phyloP scores from a whole-genome alignment of 306 rosid species.

The Carpinus viminea region DNA sequence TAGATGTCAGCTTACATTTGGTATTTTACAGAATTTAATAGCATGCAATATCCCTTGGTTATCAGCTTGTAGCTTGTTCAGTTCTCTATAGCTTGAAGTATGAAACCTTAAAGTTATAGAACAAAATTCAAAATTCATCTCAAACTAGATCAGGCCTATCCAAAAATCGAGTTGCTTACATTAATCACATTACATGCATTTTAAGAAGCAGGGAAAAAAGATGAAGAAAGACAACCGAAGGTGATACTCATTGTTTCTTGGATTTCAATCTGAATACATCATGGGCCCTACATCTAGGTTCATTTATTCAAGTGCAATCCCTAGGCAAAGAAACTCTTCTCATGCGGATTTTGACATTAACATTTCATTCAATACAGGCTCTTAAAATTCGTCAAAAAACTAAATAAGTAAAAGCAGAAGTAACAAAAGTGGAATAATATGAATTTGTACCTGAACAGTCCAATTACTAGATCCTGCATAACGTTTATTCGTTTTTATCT shows the following conservation, averaged over 20 bases:
- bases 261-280: neutral
- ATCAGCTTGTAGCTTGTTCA: neutral
- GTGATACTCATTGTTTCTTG: neutral
- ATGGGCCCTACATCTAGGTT: neutral
- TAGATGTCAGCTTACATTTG: neutral
- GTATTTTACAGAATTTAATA: neutral
- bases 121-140: neutral
- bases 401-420: neutral
- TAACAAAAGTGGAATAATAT: neutral
- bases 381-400: neutral
- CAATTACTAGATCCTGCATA: constrained; percentile 87
- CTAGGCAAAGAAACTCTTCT: neutral
- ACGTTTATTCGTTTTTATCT: constrained; percentile 89
- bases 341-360: neutral
- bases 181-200: neutral
- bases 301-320: neutral
- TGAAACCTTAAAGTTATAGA: neutral
- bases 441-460: constrained; percentile 77
- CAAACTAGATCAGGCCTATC: neutral
- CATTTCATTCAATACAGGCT: neutral
- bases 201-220: neutral
- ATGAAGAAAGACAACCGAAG: neutral
- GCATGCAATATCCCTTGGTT: neutral
- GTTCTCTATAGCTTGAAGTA: neutral
- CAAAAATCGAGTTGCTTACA: neutral